phyloP scores from a whole-genome alignment of 75 land plant genomes.

The Sequoia sempervirens region DNA sequence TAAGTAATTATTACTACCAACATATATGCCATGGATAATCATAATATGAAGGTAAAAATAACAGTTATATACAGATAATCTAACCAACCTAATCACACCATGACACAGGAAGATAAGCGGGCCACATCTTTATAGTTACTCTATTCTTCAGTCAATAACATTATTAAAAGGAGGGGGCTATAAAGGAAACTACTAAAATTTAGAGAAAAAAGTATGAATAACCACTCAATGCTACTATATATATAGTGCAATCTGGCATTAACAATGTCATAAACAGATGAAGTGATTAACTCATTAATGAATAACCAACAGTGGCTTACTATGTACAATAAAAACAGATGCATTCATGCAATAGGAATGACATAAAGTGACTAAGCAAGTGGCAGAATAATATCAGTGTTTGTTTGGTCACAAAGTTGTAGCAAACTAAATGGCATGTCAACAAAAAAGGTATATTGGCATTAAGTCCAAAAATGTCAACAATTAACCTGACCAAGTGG shows the following conservation, averaged over 20 bases:
- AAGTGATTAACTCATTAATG: background rate
- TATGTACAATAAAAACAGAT: background rate
- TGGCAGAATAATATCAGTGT: background rate
- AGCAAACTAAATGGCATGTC: background rate
- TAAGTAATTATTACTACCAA: background rate
- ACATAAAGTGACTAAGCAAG: background rate
- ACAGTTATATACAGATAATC: background rate
- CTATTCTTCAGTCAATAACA: background rate
- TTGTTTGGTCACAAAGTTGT: background rate
- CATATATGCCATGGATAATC: background rate
- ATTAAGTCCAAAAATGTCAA: background rate
- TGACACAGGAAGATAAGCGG: background rate
- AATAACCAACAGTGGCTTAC: background rate
- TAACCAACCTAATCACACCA: conserved; percentile 1
- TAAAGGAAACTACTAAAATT: background rate
- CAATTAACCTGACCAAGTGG: background rate
- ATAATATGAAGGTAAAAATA: background rate
- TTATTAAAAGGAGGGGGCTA: background rate
- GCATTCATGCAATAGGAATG: background rate
- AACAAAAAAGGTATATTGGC: background rate
- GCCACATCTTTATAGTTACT: background rate
- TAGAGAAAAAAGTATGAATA: background rate
- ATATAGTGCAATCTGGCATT: background rate
- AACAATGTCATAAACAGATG: background rate
- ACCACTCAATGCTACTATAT: background rate